Base-by-base conservation (phyloP, 2,329 filamentous ascomycete genomes). In the Escovopsis sp. region DNA sequence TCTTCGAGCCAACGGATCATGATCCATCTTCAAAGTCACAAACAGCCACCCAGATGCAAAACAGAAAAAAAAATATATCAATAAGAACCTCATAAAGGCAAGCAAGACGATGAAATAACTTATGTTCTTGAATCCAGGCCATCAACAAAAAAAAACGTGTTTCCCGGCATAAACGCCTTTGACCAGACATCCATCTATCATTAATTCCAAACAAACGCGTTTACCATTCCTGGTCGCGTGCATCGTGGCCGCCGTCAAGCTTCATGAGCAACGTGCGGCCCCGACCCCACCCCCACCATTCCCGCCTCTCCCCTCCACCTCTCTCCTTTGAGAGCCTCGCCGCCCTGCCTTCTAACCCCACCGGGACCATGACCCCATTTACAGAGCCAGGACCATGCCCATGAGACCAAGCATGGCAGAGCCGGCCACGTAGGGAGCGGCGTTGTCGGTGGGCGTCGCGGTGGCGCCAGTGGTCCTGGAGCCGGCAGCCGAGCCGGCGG, bases 331-430 rank as follows among this genome's bases (percentile, higher is more conserved):
- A 33, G 32, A 45, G 15, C 15, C 15, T 15, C 15, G 15, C 15
- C 15, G 15, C 15, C 15, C 15, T 15, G 15, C 15, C 15, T 2
- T 15, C 15, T 15, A 42, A 18, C 12, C 19, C 18, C 39, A 12
- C 33, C 18, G 30, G 19, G 19, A 40, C 23, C 15, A 44, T 34
- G 36, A 36, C 39, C 38, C 26, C 45, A 46, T 54, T 65, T 70
- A 76, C 54, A 75, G 54, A 51, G 68, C 68, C 43, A 73, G 49
- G 23, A 69, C 23, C 44, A 73, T 57, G 48, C 68, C 72, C 42
- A 72, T 47, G 15, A 73, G 41, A 33, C 66, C 66, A 19, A 62
- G 15, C 35, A 36, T 63, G 23, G 63, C 62, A 30, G 67, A 63
- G 33, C 43, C 50, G 34, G 46, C 43, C 3, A 46, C 19, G 33